Percentiles rank a stretch among this genome's conserved stretches.
phyloP scores from a whole-genome alignment of 169 alveolate genomes.

The Babesia ovata region DNA sequence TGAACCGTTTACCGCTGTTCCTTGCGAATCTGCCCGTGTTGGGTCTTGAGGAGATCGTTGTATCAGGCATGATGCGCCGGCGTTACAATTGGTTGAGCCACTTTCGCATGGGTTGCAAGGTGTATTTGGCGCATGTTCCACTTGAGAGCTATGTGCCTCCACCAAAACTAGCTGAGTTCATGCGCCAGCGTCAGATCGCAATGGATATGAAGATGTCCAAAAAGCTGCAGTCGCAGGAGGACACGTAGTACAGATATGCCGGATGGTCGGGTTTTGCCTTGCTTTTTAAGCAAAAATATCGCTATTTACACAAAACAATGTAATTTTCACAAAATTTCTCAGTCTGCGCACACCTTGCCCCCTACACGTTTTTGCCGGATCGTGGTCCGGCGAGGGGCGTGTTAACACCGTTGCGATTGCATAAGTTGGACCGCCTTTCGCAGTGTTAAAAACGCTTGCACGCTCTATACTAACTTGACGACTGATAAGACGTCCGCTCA shows the following conservation, averaged over 20 bases:
- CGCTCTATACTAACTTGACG: too few relatives aligned
- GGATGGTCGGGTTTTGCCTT: too few relatives aligned
- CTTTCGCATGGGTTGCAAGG: constrained; percentile 44
- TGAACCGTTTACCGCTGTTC: constrained; percentile 25
- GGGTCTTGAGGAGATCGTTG: constrained; percentile 35
- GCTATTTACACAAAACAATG: too few relatives aligned
- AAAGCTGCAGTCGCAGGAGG: constrained; percentile 19
- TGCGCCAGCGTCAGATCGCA: constrained; percentile 30
- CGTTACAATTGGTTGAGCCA: constrained; percentile 42
- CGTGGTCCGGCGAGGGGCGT: neutral
- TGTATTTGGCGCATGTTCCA: constrained; percentile 39
- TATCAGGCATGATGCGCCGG: constrained; percentile 19
- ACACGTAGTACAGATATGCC: neutral
- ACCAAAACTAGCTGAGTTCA: neutral
- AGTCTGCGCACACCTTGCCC: too few relatives aligned
- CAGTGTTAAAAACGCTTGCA: neutral
- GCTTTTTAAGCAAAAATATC: too few relatives aligned
- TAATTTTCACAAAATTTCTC: too few relatives aligned
- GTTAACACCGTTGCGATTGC: neutral
- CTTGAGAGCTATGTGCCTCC: constrained; percentile 29
- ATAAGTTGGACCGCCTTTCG: neutral
- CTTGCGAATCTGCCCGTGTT: constrained; percentile 33
- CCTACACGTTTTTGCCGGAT: neutral
- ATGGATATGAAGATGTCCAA: constrained; percentile 30
- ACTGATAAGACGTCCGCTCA: too few relatives aligned